Conservation (phyloP, 345 rosid genomes). For the Murraya paniculata region DNA sequence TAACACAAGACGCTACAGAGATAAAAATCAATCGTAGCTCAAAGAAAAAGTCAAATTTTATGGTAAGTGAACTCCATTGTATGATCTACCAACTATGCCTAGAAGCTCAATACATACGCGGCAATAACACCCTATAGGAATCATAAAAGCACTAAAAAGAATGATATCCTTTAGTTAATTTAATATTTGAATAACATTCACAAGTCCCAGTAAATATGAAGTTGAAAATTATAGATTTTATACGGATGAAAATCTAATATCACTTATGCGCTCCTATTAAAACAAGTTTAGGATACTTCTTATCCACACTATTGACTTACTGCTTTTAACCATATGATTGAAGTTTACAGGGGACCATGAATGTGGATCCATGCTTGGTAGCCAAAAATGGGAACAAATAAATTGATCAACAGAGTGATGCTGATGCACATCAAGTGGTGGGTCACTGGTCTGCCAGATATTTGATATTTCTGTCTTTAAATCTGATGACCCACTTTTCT, state of each 20-base stretch:
- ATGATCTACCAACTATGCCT: no score
- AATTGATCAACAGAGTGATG: slow-evolving; percentile 7
- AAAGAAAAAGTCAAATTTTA: no score
- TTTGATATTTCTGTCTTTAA: slow-evolving; percentile 14
- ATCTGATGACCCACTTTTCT: slow-evolving; percentile 7
- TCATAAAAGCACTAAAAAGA: no score
- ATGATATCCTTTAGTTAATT: no score
- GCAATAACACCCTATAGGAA: no score
- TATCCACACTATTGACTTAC: slow-evolving; percentile 4
- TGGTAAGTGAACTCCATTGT: no score
- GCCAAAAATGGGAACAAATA: slow-evolving; percentile 34
- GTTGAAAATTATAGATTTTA: neutral
- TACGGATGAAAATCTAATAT: neutral
- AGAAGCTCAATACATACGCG: no score
- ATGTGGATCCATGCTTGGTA: slow-evolving; percentile 36
- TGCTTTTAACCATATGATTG: neutral
- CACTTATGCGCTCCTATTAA: neutral
- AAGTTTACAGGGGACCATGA: slow-evolving; percentile 17
- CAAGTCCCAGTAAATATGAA: no score
- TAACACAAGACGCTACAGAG: no score
- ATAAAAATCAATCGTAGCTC: no score
- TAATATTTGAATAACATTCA: no score
- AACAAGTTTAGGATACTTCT: slow-evolving; percentile 1
- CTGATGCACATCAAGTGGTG: slow-evolving; percentile 15
- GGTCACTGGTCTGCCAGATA: slow-evolving; percentile 15